Conservation (phyloP, 495 filamentous ascomycete species). For the Ascodesmis nigricans region DNA sequence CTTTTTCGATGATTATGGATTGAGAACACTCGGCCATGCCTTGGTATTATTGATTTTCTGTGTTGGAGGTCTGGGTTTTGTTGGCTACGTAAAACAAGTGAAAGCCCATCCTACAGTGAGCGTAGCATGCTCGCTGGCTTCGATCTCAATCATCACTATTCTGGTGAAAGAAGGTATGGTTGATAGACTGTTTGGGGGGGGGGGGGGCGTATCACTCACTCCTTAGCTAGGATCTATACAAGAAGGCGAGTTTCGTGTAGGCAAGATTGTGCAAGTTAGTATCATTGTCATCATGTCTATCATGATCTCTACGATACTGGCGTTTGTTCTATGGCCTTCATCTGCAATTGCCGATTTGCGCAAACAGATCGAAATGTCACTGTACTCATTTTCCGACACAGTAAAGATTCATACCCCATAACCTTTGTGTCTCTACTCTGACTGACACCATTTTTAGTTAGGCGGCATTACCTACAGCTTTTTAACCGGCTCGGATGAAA, state of each 20-base stretch:
- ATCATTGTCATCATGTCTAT: conserved; percentile 85
- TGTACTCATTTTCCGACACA: conserved; percentile 58
- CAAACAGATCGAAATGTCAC: conserved; percentile 50
- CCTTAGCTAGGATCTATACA: conserved; percentile 35
- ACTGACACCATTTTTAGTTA: conserved; percentile 24
- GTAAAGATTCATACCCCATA: too few species aligned
- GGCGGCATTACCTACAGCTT: conserved; percentile 68
- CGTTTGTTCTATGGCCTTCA: conserved; percentile 55
- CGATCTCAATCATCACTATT: conserved; percentile 78
- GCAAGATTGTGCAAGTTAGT: conserved; percentile 67
- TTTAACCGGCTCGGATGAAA: conserved; percentile 61
- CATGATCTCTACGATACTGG: conserved; percentile 47
- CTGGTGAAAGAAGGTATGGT: conserved; percentile 65
- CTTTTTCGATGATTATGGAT: conserved; percentile 50
- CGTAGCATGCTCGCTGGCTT: conserved; percentile 71
- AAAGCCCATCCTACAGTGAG: conserved; percentile 72
- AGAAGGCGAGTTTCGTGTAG: conserved; percentile 50
- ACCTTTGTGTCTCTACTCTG: not conserved
- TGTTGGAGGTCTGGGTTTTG: conserved; percentile 68
- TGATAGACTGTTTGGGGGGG: too few species aligned
- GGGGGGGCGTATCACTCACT: not conserved
- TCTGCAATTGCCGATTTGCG: conserved; percentile 59
- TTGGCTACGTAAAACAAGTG: conserved; percentile 82
- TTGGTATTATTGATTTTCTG: conserved; percentile 72
- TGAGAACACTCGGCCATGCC: conserved; percentile 35